These are phyloP conservation scores for Acanthamoeba castellanii DNA, from an alignment of 208 protist genomes.

Conservation along the genomic window DNA sequence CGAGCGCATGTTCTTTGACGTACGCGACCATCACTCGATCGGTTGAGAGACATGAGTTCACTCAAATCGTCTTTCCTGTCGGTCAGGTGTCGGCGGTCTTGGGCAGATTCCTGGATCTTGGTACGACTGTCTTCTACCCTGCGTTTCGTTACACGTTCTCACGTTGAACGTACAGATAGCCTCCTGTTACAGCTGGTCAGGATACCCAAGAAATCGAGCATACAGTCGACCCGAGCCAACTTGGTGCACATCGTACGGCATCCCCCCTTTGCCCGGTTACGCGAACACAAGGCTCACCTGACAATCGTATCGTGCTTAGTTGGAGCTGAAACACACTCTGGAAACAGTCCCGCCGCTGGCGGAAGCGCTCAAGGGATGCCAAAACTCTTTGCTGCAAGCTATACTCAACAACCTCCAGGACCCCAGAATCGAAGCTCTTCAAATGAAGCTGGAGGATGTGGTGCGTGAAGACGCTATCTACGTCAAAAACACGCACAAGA, in stretches of 20 bases:
- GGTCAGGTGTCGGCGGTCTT: neutral
- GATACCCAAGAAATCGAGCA: slow-evolving; percentile 69
- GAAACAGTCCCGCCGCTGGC: neutral
- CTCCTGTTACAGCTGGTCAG: slow-evolving; percentile 60
- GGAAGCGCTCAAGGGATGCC: slow-evolving; percentile 50
- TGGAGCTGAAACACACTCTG: slow-evolving; percentile 72
- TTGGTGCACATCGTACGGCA: slow-evolving; percentile 19
- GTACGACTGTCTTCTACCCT: neutral
- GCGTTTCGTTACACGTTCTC: neutral
- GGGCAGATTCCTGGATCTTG: slow-evolving; percentile 6
- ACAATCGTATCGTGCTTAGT: neutral
- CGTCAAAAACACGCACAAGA: slow-evolving; percentile 28
- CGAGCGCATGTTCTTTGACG: slow-evolving; percentile 61
- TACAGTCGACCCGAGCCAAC: slow-evolving; percentile 30
- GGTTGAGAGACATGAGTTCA: neutral
- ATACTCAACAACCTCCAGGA: slow-evolving; percentile 40
- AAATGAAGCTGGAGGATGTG: neutral
- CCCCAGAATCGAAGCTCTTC: neutral
- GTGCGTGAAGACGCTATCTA: slow-evolving; percentile 36
- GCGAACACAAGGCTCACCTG: neutral
- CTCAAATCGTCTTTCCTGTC: neutral
- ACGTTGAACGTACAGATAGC: neutral
- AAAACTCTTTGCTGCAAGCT: slow-evolving; percentile 34
- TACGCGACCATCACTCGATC: neutral
- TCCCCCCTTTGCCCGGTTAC: neutral